A percentile compares a stretch with the other conserved stretches of the same genome.
These are phyloP conservation scores for Diaporthe nobilis DNA, from an alignment of 2,329 filamentous ascomycete genomes.

Conservation along the genomic window DNA sequence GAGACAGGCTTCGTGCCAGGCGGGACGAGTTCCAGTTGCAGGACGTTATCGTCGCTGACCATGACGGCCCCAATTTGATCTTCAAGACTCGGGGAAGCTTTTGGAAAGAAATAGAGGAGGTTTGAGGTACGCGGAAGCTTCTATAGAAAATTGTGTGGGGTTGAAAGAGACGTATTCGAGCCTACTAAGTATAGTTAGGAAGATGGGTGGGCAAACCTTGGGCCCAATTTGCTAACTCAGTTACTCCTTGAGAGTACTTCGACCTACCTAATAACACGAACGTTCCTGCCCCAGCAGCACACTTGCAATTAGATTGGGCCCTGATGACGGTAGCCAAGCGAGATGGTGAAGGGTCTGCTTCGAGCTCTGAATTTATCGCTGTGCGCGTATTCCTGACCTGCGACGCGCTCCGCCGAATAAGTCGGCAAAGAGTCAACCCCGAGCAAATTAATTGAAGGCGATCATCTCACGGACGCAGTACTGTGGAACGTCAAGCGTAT, in stretches of 20 bases:
- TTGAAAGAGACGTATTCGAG: too few relatives aligned
- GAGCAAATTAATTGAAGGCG: neutral
- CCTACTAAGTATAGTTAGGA: too few relatives aligned
- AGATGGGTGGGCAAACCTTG: neutral
- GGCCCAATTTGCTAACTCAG: neutral
- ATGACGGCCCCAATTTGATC: slow-evolving; percentile 46
- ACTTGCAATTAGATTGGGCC: neutral
- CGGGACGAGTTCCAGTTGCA: slow-evolving; percentile 25
- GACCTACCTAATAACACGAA: neutral
- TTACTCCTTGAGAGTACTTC: neutral
- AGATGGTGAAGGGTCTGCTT: neutral
- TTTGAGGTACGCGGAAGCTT: too few relatives aligned
- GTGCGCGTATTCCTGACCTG: neutral
- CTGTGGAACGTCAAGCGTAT: neutral
- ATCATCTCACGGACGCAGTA: neutral
- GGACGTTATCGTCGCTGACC: slow-evolving; percentile 8
- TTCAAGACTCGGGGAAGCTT: slow-evolving; percentile 13
- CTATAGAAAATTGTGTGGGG: too few relatives aligned
- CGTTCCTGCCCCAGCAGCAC: neutral
- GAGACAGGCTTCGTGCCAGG: neutral
- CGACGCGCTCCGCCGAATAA: neutral
- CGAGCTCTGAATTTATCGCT: neutral
- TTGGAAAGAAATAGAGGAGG: too few relatives aligned
- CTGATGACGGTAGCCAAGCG: neutral
- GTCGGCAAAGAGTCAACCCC: neutral